Evolutionary conservation across 768 basidiomycete species (phyloP).

Genomic region (Amyloporia xantha): DNA sequence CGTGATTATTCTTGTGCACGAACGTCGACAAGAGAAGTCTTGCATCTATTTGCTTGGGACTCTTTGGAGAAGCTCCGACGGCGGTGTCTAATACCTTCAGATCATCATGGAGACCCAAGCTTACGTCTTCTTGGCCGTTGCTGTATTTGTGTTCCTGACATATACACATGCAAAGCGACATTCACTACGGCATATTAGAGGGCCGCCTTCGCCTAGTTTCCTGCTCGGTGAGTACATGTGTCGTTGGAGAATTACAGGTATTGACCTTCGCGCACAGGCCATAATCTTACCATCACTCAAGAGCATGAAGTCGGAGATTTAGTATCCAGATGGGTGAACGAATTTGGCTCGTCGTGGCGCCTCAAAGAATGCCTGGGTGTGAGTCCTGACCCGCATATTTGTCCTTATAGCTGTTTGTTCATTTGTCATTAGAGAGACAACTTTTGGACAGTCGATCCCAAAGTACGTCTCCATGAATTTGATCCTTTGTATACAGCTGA

Average conservation of each 20-base stretch:
- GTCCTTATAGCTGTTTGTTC: background rate
- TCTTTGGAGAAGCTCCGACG: no score
- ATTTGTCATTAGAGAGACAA: conserved; percentile 9
- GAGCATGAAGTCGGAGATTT: conserved; percentile 17
- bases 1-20: no score
- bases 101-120: no score
- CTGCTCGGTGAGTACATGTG: conserved; percentile 10
- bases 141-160: background rate
- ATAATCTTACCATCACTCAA: background rate
- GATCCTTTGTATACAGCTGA: no score
- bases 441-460: conserved; percentile 9
- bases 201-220: conserved; percentile 13
- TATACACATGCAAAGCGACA: background rate
- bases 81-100: no score
- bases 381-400: conserved; percentile 4
- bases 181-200: conserved; percentile 13
- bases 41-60: no score
- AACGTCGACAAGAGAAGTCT: no score
- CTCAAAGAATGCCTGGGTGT: conserved; percentile 17
- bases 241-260: no score
- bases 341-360: conserved; percentile 17
- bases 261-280: background rate
- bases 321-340: conserved; percentile 10
- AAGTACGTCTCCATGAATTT: no score
- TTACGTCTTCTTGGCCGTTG: no score